phyloP scores from a whole-genome alignment of 257 asterid species.

The Ophiorrhiza pumila region DNA sequence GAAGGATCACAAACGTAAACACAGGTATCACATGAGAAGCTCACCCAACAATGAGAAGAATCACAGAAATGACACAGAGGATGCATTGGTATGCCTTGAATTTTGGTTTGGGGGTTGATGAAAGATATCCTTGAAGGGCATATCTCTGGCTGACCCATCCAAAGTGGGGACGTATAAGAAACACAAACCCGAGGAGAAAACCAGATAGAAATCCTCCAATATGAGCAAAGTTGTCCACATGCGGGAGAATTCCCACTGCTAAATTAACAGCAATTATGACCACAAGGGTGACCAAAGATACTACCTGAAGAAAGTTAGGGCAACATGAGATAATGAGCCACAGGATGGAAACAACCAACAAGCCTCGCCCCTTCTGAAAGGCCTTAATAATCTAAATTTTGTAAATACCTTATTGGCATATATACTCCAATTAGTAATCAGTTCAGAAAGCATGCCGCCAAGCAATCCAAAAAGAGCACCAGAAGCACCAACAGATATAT shows the following conservation, averaged over 20 bases:
- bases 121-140: constrained; percentile 37
- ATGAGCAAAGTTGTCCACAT: constrained; percentile 90
- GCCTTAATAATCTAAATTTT: constrained; percentile 3
- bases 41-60: constrained; percentile 72
- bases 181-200: constrained; percentile 77
- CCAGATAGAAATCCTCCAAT: constrained; percentile 90
- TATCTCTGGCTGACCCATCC: constrained; percentile 87
- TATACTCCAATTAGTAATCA: constrained; percentile 85
- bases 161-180: constrained; percentile 82
- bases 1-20: neutral
- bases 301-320: constrained; percentile 41
- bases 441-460: constrained; percentile 92
- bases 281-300: constrained; percentile 65
- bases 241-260: constrained; percentile 86
- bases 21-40: constrained; percentile 15
- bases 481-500: constrained; percentile 94
- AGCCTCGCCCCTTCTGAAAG: neutral
- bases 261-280: constrained; percentile 64
- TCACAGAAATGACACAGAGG: constrained; percentile 64
- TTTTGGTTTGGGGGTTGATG: constrained; percentile 43
- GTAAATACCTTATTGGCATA: constrained; percentile 73
- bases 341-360: neutral
- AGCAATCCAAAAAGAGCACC: constrained; percentile 90
- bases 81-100: constrained; percentile 73
- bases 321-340: neutral